Percentiles rank a stretch among this genome's conserved stretches.
Evolutionary conservation across 2,329 filamentous ascomycete genomes (phyloP).

Genomic region (Sarocladiaceae sp.): DNA sequence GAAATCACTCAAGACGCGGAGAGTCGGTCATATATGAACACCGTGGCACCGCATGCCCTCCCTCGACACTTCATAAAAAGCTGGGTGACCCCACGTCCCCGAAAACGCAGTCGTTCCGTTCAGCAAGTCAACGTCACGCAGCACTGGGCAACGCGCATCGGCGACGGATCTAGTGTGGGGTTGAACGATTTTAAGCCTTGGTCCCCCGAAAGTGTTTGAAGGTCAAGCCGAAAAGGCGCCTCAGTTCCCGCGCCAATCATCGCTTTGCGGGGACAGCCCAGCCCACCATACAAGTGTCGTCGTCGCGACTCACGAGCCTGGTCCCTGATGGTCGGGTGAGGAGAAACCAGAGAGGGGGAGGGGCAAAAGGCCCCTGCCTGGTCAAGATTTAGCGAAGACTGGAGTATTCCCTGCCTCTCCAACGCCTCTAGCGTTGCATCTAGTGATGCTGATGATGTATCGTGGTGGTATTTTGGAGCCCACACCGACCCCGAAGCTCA

Average conservation of each 20-base stretch:
- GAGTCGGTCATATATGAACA: slow-evolving; percentile 5
- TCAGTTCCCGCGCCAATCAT: slow-evolving; percentile 15
- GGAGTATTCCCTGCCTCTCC: neutral
- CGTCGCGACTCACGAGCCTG: neutral
- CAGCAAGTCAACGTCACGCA: slow-evolving; percentile 5
- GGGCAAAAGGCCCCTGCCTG: neutral
- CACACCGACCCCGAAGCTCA: slow-evolving; percentile 2
- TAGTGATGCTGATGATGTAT: neutral
- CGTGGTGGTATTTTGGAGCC: neutral
- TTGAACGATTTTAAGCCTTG: slow-evolving; percentile 6
- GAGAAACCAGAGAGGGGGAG: neutral
- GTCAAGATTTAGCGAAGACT: neutral
- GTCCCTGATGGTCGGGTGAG: neutral
- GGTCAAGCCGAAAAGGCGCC: slow-evolving; percentile 10
- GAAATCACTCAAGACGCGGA: slow-evolving; percentile 4
- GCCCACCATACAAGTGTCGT: neutral
- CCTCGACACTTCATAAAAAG: slow-evolving; percentile 1
- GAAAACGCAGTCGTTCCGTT: neutral
- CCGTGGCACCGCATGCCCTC: neutral
- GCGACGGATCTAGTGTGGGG: neutral
- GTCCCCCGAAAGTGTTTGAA: slow-evolving; percentile 4
- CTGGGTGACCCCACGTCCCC: slow-evolving; percentile 7
- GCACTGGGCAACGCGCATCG: neutral
- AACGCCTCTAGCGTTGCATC: slow-evolving; percentile 5
- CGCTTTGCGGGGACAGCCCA: neutral